phyloP scores from a whole-genome alignment of 2,329 filamentous ascomycete genomes.

The Leptosphaerulina australis region DNA sequence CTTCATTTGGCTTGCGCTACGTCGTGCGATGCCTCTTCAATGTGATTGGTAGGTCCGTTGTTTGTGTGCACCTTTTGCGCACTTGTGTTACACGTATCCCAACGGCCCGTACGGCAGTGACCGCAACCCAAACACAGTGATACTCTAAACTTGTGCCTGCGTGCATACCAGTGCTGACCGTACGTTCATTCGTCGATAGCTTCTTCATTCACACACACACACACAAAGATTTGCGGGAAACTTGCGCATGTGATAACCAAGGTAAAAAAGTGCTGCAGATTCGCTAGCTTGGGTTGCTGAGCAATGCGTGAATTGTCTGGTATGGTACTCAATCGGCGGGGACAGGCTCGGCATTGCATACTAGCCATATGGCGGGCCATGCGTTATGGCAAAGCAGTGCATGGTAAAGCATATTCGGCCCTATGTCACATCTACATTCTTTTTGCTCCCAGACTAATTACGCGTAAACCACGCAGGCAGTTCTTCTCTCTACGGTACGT shows the following conservation, averaged over 20 bases:
- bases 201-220: neutral
- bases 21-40: neutral
- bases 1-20: constrained; percentile 5
- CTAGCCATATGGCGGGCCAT: neutral
- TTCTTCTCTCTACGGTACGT: neutral
- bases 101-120: constrained; percentile 18
- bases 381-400: neutral
- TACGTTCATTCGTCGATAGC: neutral
- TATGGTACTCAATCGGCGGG: neutral
- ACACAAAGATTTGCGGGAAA: neutral
- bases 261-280: neutral
- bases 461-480: no score
- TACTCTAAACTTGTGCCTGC: constrained; percentile 1
- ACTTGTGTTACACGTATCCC: constrained; percentile 10
- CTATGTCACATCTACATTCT: neutral
- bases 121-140: constrained; percentile 4
- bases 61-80: constrained; percentile 3
- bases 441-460: neutral
- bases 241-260: neutral
- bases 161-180: neutral
- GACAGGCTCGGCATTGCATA: neutral
- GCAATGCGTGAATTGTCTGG: neutral
- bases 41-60: constrained; percentile 15
- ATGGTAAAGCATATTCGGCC: neutral
- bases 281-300: neutral